Base-by-base conservation (phyloP, 768 basidiomycete species). In the Mycena leptocephala region DNA sequence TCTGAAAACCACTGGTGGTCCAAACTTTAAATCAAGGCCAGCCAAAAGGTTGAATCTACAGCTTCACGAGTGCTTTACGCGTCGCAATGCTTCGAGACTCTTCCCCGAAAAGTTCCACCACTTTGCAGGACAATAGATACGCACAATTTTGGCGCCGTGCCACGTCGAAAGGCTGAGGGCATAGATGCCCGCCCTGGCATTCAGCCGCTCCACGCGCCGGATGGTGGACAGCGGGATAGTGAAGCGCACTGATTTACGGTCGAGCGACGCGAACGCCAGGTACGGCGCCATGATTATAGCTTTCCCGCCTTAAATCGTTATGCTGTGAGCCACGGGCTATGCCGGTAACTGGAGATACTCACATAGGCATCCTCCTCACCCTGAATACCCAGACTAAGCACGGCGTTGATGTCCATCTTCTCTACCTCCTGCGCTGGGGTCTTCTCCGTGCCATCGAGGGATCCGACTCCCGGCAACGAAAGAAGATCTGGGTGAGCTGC, bases 361-460 rank as follows among this genome's bases (percentile, higher is more conserved):
- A 97, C 97, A 86, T 97, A 97, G 63, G 97, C 94, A 82, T 98
- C 97, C 85, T 97, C 96, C 77, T 94, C 89, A n/a, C 92, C 95
- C 75, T 95, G 88, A 28, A 88, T 90, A 55, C 91, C 93, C 20
- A 99, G 88, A 81, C 93, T 97, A 73, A 98, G 87, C 32, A 97
- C 95, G 18, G 96, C 96, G 79, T 93, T 97, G 79, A 97, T 96
- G 78, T 97, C 96, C 92, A 96, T 95, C 85, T 87, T 92, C 83
- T 93, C 93, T 41, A 87, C 83, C 72, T 90, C 88, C 69, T 89
- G 81, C 55, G 80, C 82, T 74, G 80, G 80, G 66, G 72, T 81
- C 53, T 83, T 79, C 53, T 79, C 82, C 30, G 79, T 75, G 51
- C 71, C 76, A 76, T 81, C 78, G 56, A 78, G 66, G 30, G 81